phyloP scores from a whole-genome alignment of 2,329 filamentous ascomycete species.

The Colletotrichum musae region DNA sequence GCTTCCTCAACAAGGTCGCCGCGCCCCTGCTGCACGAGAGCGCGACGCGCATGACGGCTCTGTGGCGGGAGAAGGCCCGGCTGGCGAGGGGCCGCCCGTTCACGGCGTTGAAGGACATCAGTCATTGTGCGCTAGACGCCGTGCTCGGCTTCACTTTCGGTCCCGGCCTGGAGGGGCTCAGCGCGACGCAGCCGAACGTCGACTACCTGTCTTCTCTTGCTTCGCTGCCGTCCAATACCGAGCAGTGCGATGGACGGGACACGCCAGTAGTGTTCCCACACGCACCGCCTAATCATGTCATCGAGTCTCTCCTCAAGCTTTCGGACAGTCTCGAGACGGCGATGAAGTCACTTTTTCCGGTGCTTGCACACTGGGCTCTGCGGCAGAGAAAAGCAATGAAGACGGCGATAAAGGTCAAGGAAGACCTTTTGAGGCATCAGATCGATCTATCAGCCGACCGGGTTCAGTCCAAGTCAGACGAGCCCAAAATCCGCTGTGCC shows the following conservation, averaged over 20 bases:
- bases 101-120: conserved; percentile 48
- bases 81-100: conserved; percentile 51
- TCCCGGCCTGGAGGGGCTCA: conserved; percentile 21
- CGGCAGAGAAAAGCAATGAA: conserved; percentile 16
- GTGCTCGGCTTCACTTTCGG: conserved; percentile 51
- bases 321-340: conserved; percentile 29
- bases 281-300: conserved; percentile 9
- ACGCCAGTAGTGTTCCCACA: conserved; percentile 7
- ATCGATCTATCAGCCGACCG: conserved; percentile 16
- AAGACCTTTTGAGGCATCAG: conserved; percentile 17
- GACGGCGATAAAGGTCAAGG: conserved; percentile 18
- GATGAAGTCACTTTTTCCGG: conserved; percentile 33
- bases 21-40: conserved; percentile 45
- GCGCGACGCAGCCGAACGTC: conserved; percentile 28
- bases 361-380: conserved; percentile 29
- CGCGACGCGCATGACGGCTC: conserved; percentile 48
- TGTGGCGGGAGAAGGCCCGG: conserved; percentile 52
- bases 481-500: conserved; percentile 16
- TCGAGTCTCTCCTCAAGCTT: conserved; percentile 24
- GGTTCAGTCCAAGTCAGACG: not conserved
- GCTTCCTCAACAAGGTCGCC: conserved; percentile 48
- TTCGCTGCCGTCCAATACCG: not conserved
- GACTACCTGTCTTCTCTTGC: conserved; percentile 17
- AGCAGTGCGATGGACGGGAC: not conserved
- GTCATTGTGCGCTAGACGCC: conserved; percentile 49